phyloP scores from a whole-genome alignment of 2,329 filamentous ascomycete species.

The Clonostachys byssicola region DNA sequence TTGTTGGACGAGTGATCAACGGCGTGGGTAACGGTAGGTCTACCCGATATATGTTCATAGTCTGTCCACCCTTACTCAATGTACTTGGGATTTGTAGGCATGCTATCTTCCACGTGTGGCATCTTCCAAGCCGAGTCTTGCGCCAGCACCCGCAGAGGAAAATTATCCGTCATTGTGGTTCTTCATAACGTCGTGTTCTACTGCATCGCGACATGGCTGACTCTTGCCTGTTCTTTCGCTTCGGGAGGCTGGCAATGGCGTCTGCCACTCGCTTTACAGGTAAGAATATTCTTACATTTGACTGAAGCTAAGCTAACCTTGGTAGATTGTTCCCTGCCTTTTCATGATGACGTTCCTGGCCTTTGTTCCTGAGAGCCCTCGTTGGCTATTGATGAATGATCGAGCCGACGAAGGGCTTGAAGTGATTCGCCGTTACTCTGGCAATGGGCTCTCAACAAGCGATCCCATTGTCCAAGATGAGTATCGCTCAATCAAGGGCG shows the following conservation, averaged over 20 bases:
- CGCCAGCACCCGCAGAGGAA: not conserved
- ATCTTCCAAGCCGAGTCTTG: constrained; percentile 2
- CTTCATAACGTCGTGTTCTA: constrained; percentile 2
- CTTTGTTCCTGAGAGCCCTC: constrained; percentile 1
- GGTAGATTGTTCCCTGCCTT: not conserved
- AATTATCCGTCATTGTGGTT: constrained; percentile 1
- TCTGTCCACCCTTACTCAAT: not conserved
- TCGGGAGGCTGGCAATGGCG: constrained; percentile 1
- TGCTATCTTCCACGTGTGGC: not conserved
- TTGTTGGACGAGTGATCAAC: constrained; percentile 1
- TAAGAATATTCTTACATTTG: not conserved
- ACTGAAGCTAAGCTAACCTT: not conserved
- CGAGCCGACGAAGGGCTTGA: constrained; percentile 1
- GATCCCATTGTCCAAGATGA: constrained; percentile 1
- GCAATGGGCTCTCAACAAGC: not conserved
- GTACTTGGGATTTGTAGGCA: not conserved
- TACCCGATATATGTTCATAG: not conserved
- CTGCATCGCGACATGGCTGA: constrained; percentile 1
- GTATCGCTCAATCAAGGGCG: not conserved
- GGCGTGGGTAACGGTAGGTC: constrained; percentile 1
- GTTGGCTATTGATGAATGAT: not conserved
- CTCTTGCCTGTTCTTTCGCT: not conserved
- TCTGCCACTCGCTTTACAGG: not conserved
- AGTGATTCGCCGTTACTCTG: constrained; percentile 1
- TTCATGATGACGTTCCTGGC: constrained; percentile 1